Base-by-base conservation (phyloP, 2,329 filamentous ascomycete species). In the Fusarium tuaranense region DNA sequence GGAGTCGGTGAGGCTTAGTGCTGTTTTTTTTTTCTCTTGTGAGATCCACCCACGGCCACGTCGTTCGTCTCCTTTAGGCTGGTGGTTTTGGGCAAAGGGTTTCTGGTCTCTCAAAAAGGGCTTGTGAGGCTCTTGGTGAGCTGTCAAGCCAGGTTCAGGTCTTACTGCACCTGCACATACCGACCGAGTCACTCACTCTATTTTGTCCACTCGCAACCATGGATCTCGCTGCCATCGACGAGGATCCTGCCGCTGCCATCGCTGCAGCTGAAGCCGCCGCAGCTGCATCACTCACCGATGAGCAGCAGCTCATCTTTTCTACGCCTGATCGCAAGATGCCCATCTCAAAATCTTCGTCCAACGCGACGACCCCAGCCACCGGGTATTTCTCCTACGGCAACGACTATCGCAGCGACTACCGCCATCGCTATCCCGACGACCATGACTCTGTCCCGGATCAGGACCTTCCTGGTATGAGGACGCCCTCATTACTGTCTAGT, bases 401-500 rank as follows among this genome's bases (percentile, higher is more conserved):
- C 64, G 74, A 74, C 44, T 79, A 76, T 62, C 73, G 70, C 44
- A 72, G 70, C 67, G 76, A 76, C 64, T 79, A 74, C 68, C 77
- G 74, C 67, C 68, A 71, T 65, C 70, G 66, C 51, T 79, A 78
- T 67, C 76, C 74, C 70, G 74, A 79, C 69, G 76, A 79, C 51
- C 70, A 73, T 64, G 76, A 78, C 22, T 66, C 67, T 48, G 67
- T 62, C 4, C 70, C 67, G 14, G 76, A 77, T 8, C 66, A 72
- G 41, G 78, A 79, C 61, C 53, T 71, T 46, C 67, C 70, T 18
- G 76, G 76, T 22, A 53, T 79, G 32, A 72, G 78, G 14, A 78
- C 80, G 12, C 81, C 81, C 36, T 79, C 81, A 39, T 76, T 79
- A 22, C 74, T 80, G 13, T 80, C 81, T 39, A 83, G 79, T 61